phyloP scores from a whole-genome alignment of 1,284 basidiomycete genomes.

The Irpex sp. region DNA sequence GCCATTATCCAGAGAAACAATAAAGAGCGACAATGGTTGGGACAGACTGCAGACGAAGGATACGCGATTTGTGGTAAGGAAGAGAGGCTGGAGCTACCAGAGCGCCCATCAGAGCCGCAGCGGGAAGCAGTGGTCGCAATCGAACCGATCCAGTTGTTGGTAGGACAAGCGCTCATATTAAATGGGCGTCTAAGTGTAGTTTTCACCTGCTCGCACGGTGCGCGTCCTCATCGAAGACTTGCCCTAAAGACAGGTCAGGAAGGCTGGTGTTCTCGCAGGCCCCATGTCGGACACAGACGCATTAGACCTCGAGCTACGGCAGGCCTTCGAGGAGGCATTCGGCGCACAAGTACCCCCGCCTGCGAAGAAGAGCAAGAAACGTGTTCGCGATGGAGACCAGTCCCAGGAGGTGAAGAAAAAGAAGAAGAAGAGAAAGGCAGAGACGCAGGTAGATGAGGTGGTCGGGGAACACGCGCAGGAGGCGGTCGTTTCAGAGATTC shows the following conservation, averaged over 20 bases:
- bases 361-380: conserved; percentile 41
- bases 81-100: not conserved
- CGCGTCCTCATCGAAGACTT: conserved; percentile 14
- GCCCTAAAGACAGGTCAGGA: conserved; percentile 25
- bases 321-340: conserved; percentile 38
- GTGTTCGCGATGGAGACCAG: conserved; percentile 21
- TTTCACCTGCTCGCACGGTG: not conserved
- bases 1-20: conserved; percentile 7
- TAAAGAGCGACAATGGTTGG: conserved; percentile 11
- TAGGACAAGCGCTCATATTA: not conserved
- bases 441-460: conserved; percentile 9
- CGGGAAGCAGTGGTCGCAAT: not conserved
- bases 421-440: conserved; percentile 26
- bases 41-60: not conserved
- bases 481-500: conserved; percentile 10
- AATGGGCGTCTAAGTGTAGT: not conserved
- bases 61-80: not conserved
- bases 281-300: conserved; percentile 12
- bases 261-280: conserved; percentile 13
- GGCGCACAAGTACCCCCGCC: conserved; percentile 17
- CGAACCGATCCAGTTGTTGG: not conserved
- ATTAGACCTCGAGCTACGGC: conserved; percentile 32
- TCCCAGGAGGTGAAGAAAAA: conserved; percentile 16
- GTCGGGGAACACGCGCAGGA: conserved; percentile 11
- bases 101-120: not conserved